A percentile compares a stretch with the other conserved stretches of the same genome.
These are phyloP conservation scores for Debaryomyces prosopidis DNA, from an alignment of 805 yeast genomes.

Conservation along the genomic window DNA sequence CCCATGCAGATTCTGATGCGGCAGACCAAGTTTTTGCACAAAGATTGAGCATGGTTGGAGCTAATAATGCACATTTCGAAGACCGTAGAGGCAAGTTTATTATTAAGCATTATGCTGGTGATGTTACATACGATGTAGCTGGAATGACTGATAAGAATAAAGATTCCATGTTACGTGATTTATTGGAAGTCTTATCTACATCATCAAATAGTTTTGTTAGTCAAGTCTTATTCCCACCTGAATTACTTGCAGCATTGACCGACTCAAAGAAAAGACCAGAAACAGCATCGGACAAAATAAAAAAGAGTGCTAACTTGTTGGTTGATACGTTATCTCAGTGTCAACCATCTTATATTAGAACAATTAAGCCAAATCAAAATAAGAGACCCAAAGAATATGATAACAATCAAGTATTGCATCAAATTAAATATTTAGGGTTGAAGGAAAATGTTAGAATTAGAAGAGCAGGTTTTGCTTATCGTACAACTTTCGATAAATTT, in stretches of 20 bases:
- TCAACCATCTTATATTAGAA: slow-evolving; percentile 95
- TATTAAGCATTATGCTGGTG: slow-evolving; percentile 97
- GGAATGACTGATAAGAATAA: slow-evolving; percentile 97
- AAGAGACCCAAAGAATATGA: slow-evolving; percentile 90
- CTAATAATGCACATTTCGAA: slow-evolving; percentile 84
- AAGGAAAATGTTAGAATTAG: slow-evolving; percentile 96
- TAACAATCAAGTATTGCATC: slow-evolving; percentile 87
- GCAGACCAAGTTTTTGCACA: slow-evolving; percentile 97
- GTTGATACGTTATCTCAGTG: slow-evolving; percentile 88
- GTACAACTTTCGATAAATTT: slow-evolving; percentile 94
- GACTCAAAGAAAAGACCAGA: slow-evolving; percentile 83
- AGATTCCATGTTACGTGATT: slow-evolving; percentile 87
- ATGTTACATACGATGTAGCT: slow-evolving; percentile 85
- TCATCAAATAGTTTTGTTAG: slow-evolving; percentile 72
- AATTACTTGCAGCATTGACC: slow-evolving; percentile 30
- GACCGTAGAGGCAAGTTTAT: slow-evolving; percentile 83
- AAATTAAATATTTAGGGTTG: slow-evolving; percentile 91
- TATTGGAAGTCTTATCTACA: slow-evolving; percentile 74
- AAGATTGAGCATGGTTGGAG: slow-evolving; percentile 77
- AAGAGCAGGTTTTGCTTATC: slow-evolving; percentile 97
- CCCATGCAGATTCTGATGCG: slow-evolving; percentile 95
- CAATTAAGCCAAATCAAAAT: slow-evolving; percentile 95
- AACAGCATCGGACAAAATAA: slow-evolving; percentile 94
- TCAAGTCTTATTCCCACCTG: slow-evolving; percentile 44
- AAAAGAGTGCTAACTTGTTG: slow-evolving; percentile 83